phyloP scores from a whole-genome alignment of 768 basidiomycete species.

The Sarcodon sp. region DNA sequence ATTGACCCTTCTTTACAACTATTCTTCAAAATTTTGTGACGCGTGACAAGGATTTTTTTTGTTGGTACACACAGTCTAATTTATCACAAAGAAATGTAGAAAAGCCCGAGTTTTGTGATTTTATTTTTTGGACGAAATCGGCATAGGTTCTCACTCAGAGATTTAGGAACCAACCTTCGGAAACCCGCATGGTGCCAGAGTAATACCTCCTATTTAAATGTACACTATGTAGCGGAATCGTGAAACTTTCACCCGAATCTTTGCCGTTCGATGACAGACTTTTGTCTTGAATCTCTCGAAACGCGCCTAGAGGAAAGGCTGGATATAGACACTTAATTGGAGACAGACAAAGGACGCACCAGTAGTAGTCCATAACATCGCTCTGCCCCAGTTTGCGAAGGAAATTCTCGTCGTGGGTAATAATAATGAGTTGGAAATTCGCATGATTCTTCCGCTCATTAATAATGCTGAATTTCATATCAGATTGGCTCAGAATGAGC shows the following conservation, averaged over 20 bases:
- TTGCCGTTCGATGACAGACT: constrained; percentile 65
- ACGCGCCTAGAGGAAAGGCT: constrained; percentile 54
- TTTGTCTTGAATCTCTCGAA: constrained; percentile 42
- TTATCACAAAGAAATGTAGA: too few relatives aligned
- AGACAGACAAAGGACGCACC: constrained; percentile 31
- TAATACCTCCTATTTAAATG: too few relatives aligned
- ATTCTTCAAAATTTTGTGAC: too few relatives aligned
- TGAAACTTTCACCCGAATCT: constrained; percentile 35
- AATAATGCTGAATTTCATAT: constrained; percentile 57
- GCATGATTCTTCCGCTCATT: constrained; percentile 79
- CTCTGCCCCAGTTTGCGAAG: constrained; percentile 79
- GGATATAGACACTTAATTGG: not conserved
- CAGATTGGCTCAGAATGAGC: not conserved
- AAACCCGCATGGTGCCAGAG: too few relatives aligned
- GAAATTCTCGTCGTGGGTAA: constrained; percentile 96
- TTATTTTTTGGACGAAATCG: too few relatives aligned
- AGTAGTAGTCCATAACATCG: constrained; percentile 92
- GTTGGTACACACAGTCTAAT: too few relatives aligned
- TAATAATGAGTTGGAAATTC: constrained; percentile 94
- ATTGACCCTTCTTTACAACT: too few relatives aligned
- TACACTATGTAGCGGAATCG: not conserved
- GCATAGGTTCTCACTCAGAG: too few relatives aligned
- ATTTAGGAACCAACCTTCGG: too few relatives aligned
- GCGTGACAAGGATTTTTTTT: too few relatives aligned
- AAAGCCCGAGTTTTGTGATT: too few relatives aligned